A percentile compares a stretch with the other conserved stretches of the same genome.
phyloP scores from a whole-genome alignment of 225 moss, liverwort and hornwort genomes.

The Rhytidiadelphus loreus region DNA sequence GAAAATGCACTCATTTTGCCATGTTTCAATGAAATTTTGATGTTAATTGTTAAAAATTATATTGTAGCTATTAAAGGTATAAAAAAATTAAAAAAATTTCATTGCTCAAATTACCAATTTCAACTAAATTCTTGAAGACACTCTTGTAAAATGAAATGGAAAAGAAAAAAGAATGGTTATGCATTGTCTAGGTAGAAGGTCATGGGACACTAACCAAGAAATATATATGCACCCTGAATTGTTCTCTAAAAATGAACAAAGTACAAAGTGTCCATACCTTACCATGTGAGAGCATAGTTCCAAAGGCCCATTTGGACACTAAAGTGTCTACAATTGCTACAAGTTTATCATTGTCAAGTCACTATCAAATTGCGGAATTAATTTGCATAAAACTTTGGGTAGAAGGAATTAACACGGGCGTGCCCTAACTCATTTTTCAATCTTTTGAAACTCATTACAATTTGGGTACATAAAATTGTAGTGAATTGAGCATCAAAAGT shows the following conservation, averaged over 20 bases:
- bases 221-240: neutral
- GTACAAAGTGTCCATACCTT: neutral
- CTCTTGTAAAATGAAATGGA: neutral
- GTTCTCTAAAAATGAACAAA: too few species aligned
- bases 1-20: neutral
- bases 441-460: neutral
- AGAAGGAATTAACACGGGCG: accelerated
- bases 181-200: neutral
- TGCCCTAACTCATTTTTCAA: neutral
- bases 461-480: neutral
- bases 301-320: too few species aligned
- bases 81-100: neutral
- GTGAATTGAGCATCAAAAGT: neutral
- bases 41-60: neutral
- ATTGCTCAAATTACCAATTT: neutral
- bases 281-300: accelerated
- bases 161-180: neutral
- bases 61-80: neutral
- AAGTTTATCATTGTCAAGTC: neutral
- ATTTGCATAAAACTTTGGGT: neutral
- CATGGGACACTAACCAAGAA: too few species aligned
- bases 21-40: neutral
- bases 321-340: neutral
- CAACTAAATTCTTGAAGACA: too few species aligned
- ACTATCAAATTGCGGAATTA: neutral